phyloP scores from a whole-genome alignment of 1,284 basidiomycete genomes.

The Sporisorium graminicola region DNA sequence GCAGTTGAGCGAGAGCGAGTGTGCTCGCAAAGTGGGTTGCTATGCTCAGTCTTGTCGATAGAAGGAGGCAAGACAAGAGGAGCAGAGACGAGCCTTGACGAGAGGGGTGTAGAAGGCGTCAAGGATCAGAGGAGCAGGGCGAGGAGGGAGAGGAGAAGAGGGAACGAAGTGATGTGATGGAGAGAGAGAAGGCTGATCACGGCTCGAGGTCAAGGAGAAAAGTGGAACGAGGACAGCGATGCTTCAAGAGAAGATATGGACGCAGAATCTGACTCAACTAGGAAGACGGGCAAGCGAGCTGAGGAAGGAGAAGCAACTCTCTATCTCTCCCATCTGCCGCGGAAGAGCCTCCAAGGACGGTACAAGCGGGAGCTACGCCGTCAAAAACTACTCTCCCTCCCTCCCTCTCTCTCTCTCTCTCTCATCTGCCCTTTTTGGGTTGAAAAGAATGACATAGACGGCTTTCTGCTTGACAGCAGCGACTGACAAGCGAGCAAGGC shows the following conservation, averaged over 20 bases:
- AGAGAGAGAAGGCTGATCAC: background rate
- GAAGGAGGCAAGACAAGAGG: constrained; percentile 11
- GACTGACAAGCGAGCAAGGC: background rate
- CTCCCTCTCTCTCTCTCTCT: background rate
- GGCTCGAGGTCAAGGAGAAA: background rate
- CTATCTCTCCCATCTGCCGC: too few species aligned
- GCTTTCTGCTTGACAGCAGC: background rate
- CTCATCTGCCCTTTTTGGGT: background rate
- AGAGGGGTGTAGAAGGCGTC: constrained; percentile 18
- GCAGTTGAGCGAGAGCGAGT: background rate
- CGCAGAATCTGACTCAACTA: constrained; percentile 11
- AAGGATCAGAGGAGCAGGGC: constrained; percentile 1
- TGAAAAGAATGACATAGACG: background rate
- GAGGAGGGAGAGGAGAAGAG: background rate
- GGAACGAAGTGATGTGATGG: constrained; percentile 11
- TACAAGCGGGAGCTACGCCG: background rate
- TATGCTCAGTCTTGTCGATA: constrained; percentile 23
- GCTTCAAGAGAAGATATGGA: constrained; percentile 1
- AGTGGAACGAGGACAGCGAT: background rate
- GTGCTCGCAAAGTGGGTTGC: constrained; percentile 9
- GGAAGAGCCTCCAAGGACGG: background rate
- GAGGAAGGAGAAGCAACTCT: background rate
- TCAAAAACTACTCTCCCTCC: background rate
- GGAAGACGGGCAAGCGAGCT: background rate
- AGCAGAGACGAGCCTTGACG: constrained; percentile 7